Evolutionary conservation across 306 rosid genomes (phyloP), one percentile per base, ranked within the genome.

Genomic region (Rosa rugosa): DNA sequence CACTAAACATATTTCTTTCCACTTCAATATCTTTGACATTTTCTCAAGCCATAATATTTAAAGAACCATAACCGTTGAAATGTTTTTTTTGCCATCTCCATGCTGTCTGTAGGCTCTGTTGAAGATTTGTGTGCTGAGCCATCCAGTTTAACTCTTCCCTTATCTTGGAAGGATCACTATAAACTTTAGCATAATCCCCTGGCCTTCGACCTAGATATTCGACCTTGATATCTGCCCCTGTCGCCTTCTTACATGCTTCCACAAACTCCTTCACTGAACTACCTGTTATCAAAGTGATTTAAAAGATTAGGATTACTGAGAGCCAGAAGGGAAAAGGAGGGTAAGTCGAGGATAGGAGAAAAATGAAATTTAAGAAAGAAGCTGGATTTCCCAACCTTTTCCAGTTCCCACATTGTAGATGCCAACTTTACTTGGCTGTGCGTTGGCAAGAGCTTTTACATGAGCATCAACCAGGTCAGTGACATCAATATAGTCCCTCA

Each of bases 331-430:
- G 34, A 53, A 27, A 10, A 22, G 34, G 11, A 59, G 9, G 20
- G 34, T 41, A 27, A 10, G 47, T 22, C 38, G 47, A 59, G 34
- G 46, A 71, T 6, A 60, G 11, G 64, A 20, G 4, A 42, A 64
- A 3, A 46, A n/a, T 5, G 42, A 18, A 45, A 41, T 68, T 11
- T 13, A 20, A 10, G 34, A 46, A 74, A 13, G 13, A 63, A 11
- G 45, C 64, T 67, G 65, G 75, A 64, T 75, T 70, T 67, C 71
- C 80, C 10, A 64, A 92, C 99, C 99, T 86, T 81, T 95, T 87
- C 97, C 97, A 2, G 98, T 95, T 81, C 99, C 99, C 17, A 95
- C 97, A 60, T 95, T 95, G 86, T 92, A 95, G 85, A 95, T 95
- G 65, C 98, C 98, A 76, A 95, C 98, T 72, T 86, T 87, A 51